Conservation (phyloP, 2,329 filamentous ascomycete species). For the Leptodontidium sp. region DNA sequence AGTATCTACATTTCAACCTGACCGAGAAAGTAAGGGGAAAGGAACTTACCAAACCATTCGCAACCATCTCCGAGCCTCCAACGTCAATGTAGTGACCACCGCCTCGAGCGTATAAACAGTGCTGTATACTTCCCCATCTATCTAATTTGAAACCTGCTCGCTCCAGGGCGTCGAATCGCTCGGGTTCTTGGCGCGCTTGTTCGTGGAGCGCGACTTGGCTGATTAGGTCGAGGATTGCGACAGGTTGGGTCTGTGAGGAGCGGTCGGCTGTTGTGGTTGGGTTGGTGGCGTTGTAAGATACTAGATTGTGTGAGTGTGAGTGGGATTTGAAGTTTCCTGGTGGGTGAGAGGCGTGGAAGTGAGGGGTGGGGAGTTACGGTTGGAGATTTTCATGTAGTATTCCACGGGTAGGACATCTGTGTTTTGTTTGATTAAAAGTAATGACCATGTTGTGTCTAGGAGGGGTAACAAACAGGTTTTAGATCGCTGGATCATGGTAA, state of each 20-base stretch:
- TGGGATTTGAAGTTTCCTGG: background rate
- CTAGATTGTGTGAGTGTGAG: background rate
- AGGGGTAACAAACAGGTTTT: constrained; percentile 53
- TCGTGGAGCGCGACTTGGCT: constrained; percentile 9
- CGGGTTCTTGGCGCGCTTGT: constrained; percentile 25
- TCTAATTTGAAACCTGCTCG: constrained; percentile 65
- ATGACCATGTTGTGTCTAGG: too few relatives aligned
- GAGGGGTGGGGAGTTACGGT: constrained; percentile 6
- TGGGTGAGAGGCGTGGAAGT: background rate
- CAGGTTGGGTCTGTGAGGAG: constrained; percentile 17
- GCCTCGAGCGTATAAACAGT: constrained; percentile 61
- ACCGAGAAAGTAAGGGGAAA: background rate
- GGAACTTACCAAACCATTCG: constrained; percentile 57
- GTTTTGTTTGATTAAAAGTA: too few relatives aligned
- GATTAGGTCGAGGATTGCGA: constrained; percentile 18
- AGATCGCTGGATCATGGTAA: constrained; percentile 74
- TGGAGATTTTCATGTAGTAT: constrained; percentile 50
- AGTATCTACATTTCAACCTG: background rate
- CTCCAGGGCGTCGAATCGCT: constrained; percentile 56
- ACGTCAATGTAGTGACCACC: constrained; percentile 67
- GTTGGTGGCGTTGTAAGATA: constrained; percentile 27
- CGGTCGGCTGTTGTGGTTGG: constrained; percentile 31
- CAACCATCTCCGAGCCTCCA: constrained; percentile 58
- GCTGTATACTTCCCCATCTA: constrained; percentile 62
- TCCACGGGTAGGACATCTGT: constrained; percentile 62